Conservation (phyloP, 2,329 filamentous ascomycete species). For the Thermoascus crustaceus region DNA sequence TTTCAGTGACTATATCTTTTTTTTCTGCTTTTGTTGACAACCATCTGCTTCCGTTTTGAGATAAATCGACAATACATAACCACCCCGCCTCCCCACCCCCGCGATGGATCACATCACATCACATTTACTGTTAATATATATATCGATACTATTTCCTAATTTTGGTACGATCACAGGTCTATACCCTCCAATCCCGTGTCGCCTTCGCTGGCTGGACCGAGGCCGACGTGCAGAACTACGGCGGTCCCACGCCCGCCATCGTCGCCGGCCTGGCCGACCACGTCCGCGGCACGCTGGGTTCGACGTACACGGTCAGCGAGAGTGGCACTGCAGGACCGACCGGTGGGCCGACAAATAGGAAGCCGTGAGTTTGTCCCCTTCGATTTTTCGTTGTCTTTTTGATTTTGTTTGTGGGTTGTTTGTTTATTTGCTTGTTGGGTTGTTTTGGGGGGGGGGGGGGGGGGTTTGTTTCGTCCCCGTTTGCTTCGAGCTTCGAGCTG, state of each 20-base stretch:
- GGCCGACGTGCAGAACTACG: slow-evolving; percentile 44
- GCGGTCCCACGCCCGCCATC: slow-evolving; percentile 52
- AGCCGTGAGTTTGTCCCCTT: slow-evolving; percentile 35
- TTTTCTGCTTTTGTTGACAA: not conserved
- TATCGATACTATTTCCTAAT: too few species aligned
- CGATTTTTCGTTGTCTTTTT: not conserved
- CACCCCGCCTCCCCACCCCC: too few species aligned
- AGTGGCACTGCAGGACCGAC: slow-evolving; percentile 58
- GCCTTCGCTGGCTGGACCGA: slow-evolving; percentile 55
- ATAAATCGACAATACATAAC: not conserved
- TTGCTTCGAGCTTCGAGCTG: too few species aligned
- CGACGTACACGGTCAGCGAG: slow-evolving; percentile 52
- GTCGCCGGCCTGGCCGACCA: slow-evolving; percentile 50
- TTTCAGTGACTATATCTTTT: not conserved
- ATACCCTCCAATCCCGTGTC: slow-evolving; percentile 51
- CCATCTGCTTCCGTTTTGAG: too few species aligned
- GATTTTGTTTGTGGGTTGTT: not conserved
- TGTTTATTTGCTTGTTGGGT: too few species aligned
- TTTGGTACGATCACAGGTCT: slow-evolving; percentile 33
- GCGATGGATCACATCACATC: not conserved
- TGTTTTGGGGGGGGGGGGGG: too few species aligned
- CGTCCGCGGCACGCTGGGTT: slow-evolving; percentile 46
- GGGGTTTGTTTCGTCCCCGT: too few species aligned
- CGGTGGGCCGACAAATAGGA: slow-evolving; percentile 48
- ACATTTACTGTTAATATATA: too few species aligned